phyloP scores from a whole-genome alignment of 305 asterid species.

The Caryopteris hybrid region DNA sequence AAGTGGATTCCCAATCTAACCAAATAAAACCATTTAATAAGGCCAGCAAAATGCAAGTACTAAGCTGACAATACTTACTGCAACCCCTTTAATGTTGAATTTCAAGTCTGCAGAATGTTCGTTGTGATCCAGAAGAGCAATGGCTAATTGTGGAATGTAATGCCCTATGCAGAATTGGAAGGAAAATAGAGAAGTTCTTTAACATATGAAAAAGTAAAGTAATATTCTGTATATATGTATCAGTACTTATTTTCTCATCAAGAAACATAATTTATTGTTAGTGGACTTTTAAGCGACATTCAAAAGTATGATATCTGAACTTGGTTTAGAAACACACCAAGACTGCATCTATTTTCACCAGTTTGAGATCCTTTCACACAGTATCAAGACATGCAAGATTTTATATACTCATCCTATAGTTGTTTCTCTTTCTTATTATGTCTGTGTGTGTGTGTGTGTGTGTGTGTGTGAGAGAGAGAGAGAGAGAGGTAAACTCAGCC shows the following conservation, averaged over 20 bases:
- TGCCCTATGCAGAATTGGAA: slow-evolving; percentile 44
- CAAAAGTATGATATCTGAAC: too few relatives aligned
- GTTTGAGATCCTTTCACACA: too few relatives aligned
- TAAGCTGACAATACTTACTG: slow-evolving; percentile 76
- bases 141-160: slow-evolving; percentile 88
- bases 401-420: too few relatives aligned
- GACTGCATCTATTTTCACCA: too few relatives aligned
- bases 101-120: slow-evolving; percentile 56
- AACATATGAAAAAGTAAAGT: background rate
- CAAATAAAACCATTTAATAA: slow-evolving; percentile 1
- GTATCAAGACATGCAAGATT: too few relatives aligned
- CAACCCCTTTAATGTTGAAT: slow-evolving; percentile 88
- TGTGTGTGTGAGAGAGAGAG: too few relatives aligned
- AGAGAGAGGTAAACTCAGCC: background rate
- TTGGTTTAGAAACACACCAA: too few relatives aligned
- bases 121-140: slow-evolving; percentile 78
- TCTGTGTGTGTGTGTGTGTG: too few relatives aligned
- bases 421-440: too few relatives aligned
- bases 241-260: too few relatives aligned
- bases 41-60: slow-evolving; percentile 9
- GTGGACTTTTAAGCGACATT: background rate
- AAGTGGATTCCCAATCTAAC: slow-evolving; percentile 95
- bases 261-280: too few relatives aligned
- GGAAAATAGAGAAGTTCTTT: background rate
- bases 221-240: background rate